Base-by-base conservation (phyloP, 106 monocot species). In the Xerophyta viscosa region DNA sequence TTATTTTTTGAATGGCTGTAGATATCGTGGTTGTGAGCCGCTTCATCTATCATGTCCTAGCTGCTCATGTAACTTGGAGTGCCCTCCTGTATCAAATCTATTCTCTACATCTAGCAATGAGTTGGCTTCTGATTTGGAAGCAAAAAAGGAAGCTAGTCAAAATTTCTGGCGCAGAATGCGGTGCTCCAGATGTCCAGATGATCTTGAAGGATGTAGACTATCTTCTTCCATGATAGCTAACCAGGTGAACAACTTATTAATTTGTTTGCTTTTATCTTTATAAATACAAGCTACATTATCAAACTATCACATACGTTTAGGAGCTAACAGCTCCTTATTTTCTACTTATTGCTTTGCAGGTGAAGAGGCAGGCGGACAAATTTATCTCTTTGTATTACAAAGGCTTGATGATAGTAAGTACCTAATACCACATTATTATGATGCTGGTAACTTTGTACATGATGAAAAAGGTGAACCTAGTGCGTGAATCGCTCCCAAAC, bases 31-130 rank as follows among this genome's bases (percentile, higher is more conserved):
- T 31, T 96, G 88, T 37, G 76, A 85, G 59, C 81, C 85, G 19
- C 64, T 96, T 25, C 48, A 62, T 43, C 59, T 96, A 57, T 67
- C 85, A 52, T 96, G 96, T 31, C 88, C 88, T 13, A 79, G 89
- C 64, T 96, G 96, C 50, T 88, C 84, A 12, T 44, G 84, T 66
- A 76, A 73, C 29, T 96, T 96, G 63, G 85, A 88, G 5, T 96
- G 88, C 62, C 85, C 96, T 20, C 76, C 96, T 56, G 52, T 81
- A 29, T 81, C 72, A 41, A 85, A 59, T 63, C 56, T 94, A 31
- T 46, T 94, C 29, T 74, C 69, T 52, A 36, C 31, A 25, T 59
- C 33, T 28, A 48, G 27, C 33, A 58, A 46, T 47, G 60, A 0
- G 46, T 63, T 14, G 29, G 24, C 14, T 37, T 64, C 48, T 20